Conservation (phyloP, 345 rosid species). For the Salix purpurea region DNA sequence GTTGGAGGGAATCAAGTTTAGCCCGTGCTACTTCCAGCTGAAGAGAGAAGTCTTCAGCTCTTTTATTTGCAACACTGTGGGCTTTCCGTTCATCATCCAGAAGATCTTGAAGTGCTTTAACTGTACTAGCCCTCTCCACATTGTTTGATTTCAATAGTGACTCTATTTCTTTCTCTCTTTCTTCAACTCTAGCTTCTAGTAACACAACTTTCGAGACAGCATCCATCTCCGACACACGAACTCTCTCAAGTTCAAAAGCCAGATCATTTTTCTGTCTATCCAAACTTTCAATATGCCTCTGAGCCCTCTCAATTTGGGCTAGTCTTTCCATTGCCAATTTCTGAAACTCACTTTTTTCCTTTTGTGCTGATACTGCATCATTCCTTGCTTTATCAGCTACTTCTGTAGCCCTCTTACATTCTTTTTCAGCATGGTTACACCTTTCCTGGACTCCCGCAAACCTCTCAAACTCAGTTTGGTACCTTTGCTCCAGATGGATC, state of each 20-base stretch:
- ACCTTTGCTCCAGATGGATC: constrained; percentile 73
- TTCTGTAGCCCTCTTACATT: constrained; percentile 83
- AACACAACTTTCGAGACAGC: constrained; percentile 62
- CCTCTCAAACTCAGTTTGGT: constrained; percentile 69
- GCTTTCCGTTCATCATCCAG: constrained; percentile 82
- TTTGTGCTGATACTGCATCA: constrained; percentile 77
- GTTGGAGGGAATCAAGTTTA: constrained; percentile 74
- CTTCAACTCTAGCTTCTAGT: constrained; percentile 84
- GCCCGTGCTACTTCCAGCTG: constrained; percentile 85
- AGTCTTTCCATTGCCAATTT: constrained; percentile 84
- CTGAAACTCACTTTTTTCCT: constrained; percentile 73
- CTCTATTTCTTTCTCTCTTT: constrained; percentile 94
- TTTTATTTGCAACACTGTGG: constrained; percentile 59
- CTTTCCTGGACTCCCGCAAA: constrained; percentile 82
- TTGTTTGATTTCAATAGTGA: constrained; percentile 64
- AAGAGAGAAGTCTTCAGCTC: constrained; percentile 78
- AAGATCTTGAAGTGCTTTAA: constrained; percentile 71
- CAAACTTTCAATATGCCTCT: constrained; percentile 74
- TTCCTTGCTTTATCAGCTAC: constrained; percentile 79
- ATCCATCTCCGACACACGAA: constrained; percentile 61
- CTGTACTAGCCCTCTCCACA: constrained; percentile 73
- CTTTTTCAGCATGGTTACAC: constrained; percentile 75
- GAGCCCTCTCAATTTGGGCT: constrained; percentile 73
- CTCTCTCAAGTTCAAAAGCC: constrained; percentile 52
- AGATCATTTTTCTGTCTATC: constrained; percentile 68